Conservation (phyloP, 352 stramenopile genomes). For the Pythium coloratum region DNA sequence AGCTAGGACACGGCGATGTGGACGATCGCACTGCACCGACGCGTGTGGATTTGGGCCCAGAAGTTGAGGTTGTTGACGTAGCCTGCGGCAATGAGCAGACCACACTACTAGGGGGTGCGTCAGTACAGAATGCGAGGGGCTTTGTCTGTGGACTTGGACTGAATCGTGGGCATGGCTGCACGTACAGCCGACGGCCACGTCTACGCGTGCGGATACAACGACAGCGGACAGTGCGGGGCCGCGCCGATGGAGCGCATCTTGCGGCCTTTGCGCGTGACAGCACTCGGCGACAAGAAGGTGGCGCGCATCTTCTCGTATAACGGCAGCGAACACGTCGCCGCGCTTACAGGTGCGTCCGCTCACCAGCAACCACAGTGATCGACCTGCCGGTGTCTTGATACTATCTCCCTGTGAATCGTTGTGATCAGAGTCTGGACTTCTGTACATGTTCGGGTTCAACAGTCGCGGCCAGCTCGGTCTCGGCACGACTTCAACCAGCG, state of each 20-base stretch:
- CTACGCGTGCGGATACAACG: conserved; percentile 92
- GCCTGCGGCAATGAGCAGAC: conserved; percentile 92
- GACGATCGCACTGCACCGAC: conserved; percentile 60
- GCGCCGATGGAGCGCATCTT: conserved; percentile 79
- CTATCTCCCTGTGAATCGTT: conserved; percentile 19
- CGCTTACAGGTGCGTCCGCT: conserved; percentile 54
- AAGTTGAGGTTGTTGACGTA: conserved; percentile 68
- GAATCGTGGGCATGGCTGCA: not conserved
- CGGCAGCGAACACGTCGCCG: conserved; percentile 91
- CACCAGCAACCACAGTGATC: too few relatives aligned
- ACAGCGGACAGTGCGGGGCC: conserved; percentile 92
- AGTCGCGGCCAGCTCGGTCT: conserved; percentile 88
- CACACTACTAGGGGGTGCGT: conserved; percentile 70
- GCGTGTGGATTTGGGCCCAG: conserved; percentile 38
- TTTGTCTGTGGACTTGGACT: not conserved
- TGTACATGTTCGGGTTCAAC: conserved; percentile 93
- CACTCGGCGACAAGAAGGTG: conserved; percentile 61
- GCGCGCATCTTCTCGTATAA: conserved; percentile 88
- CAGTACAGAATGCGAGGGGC: not conserved
- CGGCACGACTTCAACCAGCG: conserved; percentile 61
- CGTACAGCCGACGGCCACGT: conserved; percentile 69
- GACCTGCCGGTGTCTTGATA: not conserved
- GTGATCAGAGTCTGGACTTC: conserved; percentile 53
- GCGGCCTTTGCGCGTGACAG: conserved; percentile 42
- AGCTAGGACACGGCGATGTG: conserved; percentile 88